Base-by-base conservation (phyloP, 2,329 filamentous ascomycete species). In the Colletotrichum phormii region DNA sequence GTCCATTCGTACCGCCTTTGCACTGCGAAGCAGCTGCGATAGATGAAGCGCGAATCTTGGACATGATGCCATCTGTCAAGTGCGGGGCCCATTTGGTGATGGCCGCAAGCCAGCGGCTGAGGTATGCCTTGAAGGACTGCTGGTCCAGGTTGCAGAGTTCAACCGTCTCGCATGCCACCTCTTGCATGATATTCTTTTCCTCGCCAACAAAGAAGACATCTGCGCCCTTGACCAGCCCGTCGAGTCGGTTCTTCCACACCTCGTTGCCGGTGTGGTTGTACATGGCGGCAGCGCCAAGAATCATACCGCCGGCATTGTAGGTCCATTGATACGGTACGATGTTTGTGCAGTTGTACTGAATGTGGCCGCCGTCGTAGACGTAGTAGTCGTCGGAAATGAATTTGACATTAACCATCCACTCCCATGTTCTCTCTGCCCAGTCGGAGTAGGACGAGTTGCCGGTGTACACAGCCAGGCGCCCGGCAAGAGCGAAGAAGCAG, bases 381-480 rank as follows among this genome's bases (percentile, higher is more conserved):
- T 88, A 85, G 79, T 89, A 93, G 3, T 87, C 84, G 7, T 87
- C 79, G 77, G 90, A 86, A 73, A 94, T 88, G 65, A 94, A 87
- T 0, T 89, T 85, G 58, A 90, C 83, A 7, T 78, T 79, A 4
- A 81, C 79, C 81, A 90, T 91, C 92, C 92, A 94, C 62, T 94
- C 86, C 84, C 94, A 98, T 0, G 90, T 89, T 76, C 84, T 91
- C 24, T 91, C 89, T 0, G 94, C 94, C 94, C 94, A 97, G 5
- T 94, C 89, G 1, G 89, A 87, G 79, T 97, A 97, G 0, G 93
- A 94, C 53, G 86, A 78, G 77, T 97, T 96, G 18, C 90, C 90
- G 0, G 95, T 97, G 80, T 95, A 97, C 29, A 91, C 87, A 0
- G 92, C 93, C 5, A 96, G 86, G 2, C 94, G 90, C 1, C 93